Base-by-base conservation (phyloP, 352 stramenopile genomes). In the Pilasporangium apinafurcum region DNA sequence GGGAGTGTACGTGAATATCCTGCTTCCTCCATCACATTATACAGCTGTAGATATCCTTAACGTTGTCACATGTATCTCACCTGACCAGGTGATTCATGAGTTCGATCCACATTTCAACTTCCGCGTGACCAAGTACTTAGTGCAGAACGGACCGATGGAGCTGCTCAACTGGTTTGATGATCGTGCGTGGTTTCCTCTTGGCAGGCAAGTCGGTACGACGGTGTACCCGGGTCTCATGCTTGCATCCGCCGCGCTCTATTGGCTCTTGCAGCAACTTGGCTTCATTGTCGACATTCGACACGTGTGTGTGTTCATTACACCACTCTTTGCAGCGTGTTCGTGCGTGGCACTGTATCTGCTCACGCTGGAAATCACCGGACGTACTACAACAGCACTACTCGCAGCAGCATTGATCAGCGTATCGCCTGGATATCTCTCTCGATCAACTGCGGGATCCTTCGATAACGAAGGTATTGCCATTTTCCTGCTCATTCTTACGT, bases 91-190 rank as follows among this genome's bases (percentile, higher is more conserved):
- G 31, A 97, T 96, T 57, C 83, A 96, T 39, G 86, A 96, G 65
- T 96, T 90, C 51, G 84, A 96, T 39, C 86, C 97, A 27, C 98
- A 98, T 58, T 99, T 99, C 66, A 99, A 99, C 65, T 99, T 96
- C 76, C 87, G 96, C 46, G 96, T 97, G 20, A 99, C 96, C 38
- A 97, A 98, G 70, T 95, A 96, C 37, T 70, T 98, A 12, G 68
- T 76, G 29, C 72, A 94, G 24, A 58, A 97, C 41, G 96, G 96
- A 24, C 68, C 80, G 25, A 74, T 94, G 31, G 90, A 94, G 39
- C 97, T 99, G 52, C 80, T 98, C 42, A 77, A 97, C 47, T 99
- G 97, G 97, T 99, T 99, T 53, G 97, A 99, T 63, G 89, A 98
- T 68, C 94, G 81, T 60, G 68, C 81, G 13, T 98, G 92, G 92